Evolutionary conservation across 306 rosid genomes (phyloP).

Genomic region (Gleditsia sinensis): DNA sequence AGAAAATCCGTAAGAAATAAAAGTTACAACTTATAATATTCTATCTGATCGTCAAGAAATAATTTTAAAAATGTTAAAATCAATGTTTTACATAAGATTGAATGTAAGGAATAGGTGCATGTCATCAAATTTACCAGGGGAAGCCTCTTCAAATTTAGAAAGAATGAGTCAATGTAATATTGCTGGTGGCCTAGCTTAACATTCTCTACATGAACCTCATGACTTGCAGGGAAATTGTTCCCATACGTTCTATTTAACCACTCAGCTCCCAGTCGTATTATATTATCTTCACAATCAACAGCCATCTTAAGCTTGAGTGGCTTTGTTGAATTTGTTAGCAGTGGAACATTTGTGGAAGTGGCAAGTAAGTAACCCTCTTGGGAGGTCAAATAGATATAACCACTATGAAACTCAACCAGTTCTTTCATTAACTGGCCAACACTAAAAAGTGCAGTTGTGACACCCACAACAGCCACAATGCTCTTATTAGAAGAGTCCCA

Average conservation of each 20-base stretch:
- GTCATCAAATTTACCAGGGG: slow-evolving; percentile 72
- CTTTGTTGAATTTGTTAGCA: slow-evolving; percentile 61
- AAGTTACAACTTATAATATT: not conserved
- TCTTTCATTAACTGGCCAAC: slow-evolving; percentile 97
- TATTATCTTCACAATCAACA: slow-evolving; percentile 65
- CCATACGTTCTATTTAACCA: slow-evolving; percentile 74
- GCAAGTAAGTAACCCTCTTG: slow-evolving; percentile 90
- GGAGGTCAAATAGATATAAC: slow-evolving; percentile 91
- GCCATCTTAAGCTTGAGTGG: slow-evolving; percentile 86
- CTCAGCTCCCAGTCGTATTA: slow-evolving; percentile 72
- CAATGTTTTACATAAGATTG: not conserved
- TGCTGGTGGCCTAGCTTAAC: slow-evolving; percentile 67
- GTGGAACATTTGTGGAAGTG: slow-evolving; percentile 84
- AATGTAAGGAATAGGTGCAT: not conserved
- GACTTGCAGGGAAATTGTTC: slow-evolving; percentile 65
- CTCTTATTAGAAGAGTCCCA: slow-evolving; percentile 81
- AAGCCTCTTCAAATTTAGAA: slow-evolving; percentile 86
- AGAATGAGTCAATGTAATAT: slow-evolving; percentile 93
- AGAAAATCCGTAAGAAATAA: not conserved
- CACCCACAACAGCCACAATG: slow-evolving; percentile 95
- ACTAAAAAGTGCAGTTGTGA: slow-evolving; percentile 89
- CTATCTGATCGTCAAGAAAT: not conserved
- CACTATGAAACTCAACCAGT: slow-evolving; percentile 86
- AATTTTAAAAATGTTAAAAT: slow-evolving; percentile 2
- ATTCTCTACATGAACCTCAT: slow-evolving; percentile 89